Evolutionary conservation across 352 stramenopile species (phyloP).

Genomic region (Pythium sp.): DNA sequence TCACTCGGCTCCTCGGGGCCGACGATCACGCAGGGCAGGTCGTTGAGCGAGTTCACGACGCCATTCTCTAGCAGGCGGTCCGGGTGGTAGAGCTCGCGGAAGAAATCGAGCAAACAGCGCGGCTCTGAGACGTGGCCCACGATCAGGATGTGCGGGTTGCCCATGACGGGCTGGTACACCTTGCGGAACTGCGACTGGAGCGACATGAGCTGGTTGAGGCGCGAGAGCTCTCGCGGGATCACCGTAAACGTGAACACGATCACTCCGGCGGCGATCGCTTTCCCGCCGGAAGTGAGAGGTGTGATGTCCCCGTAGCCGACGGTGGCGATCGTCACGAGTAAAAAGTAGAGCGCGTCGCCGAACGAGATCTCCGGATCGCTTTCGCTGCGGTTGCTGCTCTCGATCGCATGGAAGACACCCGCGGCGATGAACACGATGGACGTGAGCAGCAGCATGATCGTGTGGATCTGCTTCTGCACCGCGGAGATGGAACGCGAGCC

Average conservation of each 20-base stretch:
- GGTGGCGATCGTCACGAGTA: constrained; percentile 55
- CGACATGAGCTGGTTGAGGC: constrained; percentile 51
- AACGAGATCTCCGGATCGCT: constrained; percentile 38
- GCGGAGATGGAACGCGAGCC: constrained; percentile 48
- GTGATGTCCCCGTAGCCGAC: constrained; percentile 58
- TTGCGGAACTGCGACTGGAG: constrained; percentile 65
- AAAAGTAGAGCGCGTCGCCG: constrained; percentile 56
- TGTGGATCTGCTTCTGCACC: constrained; percentile 66
- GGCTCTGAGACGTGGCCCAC: constrained; percentile 53
- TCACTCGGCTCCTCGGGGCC: constrained; percentile 50
- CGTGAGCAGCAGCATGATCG: constrained; percentile 56
- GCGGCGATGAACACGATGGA: constrained; percentile 68
- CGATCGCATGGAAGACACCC: constrained; percentile 54
- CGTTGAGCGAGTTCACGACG: constrained; percentile 30
- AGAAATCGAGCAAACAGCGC: constrained; percentile 53
- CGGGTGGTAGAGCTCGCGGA: constrained; percentile 61
- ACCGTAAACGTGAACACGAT: constrained; percentile 62
- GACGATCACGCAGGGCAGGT: constrained; percentile 54
- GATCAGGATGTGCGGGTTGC: constrained; percentile 55
- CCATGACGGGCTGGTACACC: constrained; percentile 46
- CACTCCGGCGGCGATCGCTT: constrained; percentile 39
- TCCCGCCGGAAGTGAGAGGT: constrained; percentile 38
- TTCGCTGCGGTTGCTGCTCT: constrained; percentile 26
- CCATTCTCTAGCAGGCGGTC: constrained; percentile 37
- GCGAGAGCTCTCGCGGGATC: constrained; percentile 49